Evolutionary conservation across 257 asterid genomes (phyloP), one percentile per base, ranked within the genome.

Genomic region (Verbascum thapsus): DNA sequence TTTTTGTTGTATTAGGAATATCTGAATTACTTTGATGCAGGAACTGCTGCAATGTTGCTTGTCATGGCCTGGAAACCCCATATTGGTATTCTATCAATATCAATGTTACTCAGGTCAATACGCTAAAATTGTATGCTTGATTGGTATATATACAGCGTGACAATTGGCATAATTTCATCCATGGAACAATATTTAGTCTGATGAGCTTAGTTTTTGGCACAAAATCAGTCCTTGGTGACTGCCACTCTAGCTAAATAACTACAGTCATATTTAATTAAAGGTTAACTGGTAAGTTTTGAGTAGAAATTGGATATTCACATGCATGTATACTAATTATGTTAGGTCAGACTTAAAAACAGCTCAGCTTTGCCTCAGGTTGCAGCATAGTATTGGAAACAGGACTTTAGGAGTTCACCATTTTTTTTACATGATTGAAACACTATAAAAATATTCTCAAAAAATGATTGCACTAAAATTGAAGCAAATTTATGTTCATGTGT

Each of bases 41-140:
- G 99, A 79, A 94, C 97, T 49, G 95, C 97, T 78, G 87, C 82
- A 8, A 87, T 94, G 90, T 82, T 94, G 74, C 99, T 94, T 65
- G 80, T 85, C 79, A 76, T 90, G 84, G 94, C 94, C 68, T 94
- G 99, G 99, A 75, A 88, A 61, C 90, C 91, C 73, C 82, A 83
- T 55, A 73, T 90, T 72, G 70, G 70, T 76, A 61, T 90, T 72
- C 81, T 92, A 30, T 84, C 99, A 59, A 85, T 81, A 55, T 67
- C 87, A 22, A 81, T 83, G 74, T 72, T 90, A 51, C 91, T 94
- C 80, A 87, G 99, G 99, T 94, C 40, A 58, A 61, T 59, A 62
- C 45, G 18, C 60, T 54, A 12, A 35, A 50, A 17, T 53, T 61
- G 55, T 19, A 23, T 70, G 58, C 57, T 62, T 52, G 49, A 58